phyloP scores from a whole-genome alignment of 495 filamentous ascomycete species.

The Copromyces sp. region DNA sequence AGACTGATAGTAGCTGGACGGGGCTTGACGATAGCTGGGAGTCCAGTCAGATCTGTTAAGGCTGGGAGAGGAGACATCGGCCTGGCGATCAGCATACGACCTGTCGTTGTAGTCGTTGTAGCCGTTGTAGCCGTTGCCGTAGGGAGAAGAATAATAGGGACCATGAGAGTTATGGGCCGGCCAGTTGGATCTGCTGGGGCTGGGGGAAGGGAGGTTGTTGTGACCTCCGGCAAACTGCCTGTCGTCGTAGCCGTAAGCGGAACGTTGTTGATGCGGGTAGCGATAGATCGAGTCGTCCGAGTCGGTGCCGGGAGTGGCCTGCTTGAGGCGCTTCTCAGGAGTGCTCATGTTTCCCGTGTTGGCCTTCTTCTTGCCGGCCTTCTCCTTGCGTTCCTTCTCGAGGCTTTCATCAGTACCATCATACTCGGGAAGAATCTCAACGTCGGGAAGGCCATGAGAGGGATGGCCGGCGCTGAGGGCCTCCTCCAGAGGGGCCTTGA shows the following conservation, averaged over 20 bases:
- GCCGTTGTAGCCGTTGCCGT: not conserved
- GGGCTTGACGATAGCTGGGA: not conserved
- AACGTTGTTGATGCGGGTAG: not conserved
- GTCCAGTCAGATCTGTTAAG: not conserved
- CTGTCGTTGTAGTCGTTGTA: slow-evolving; percentile 1
- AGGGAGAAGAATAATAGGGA: not conserved
- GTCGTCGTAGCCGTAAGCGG: slow-evolving; percentile 2
- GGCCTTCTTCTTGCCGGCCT: not conserved
- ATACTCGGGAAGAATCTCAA: slow-evolving; percentile 51
- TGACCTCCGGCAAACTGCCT: not conserved
- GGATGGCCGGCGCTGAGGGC: slow-evolving; percentile 3
- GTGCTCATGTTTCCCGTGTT: not conserved
- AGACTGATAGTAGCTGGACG: not conserved
- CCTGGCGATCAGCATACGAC: not conserved
- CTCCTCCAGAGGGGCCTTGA: slow-evolving; percentile 20
- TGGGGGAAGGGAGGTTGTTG: slow-evolving; percentile 2
- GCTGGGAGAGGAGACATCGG: not conserved
- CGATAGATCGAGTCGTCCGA: not conserved
- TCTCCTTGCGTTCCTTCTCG: slow-evolving; percentile 28
- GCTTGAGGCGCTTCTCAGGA: not conserved
- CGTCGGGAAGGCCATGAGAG: slow-evolving; percentile 44
- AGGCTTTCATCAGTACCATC: not conserved
- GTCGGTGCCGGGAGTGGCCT: not conserved
- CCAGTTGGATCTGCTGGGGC: not conserved
- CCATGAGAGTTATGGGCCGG: not conserved